Base-by-base conservation (phyloP, 768 basidiomycete genomes). In the Naganishia onofrii region DNA sequence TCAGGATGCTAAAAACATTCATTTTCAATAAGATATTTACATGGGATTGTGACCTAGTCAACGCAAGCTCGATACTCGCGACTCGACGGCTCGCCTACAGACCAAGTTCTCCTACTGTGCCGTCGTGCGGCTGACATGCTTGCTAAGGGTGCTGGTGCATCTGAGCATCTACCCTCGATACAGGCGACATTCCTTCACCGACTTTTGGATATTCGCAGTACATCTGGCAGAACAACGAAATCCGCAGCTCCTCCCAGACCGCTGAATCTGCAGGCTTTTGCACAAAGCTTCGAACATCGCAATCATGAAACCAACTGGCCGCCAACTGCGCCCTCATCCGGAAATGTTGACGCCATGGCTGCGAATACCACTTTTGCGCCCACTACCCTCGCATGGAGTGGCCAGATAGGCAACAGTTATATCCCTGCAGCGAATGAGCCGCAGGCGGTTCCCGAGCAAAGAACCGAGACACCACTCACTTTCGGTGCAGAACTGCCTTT, bases 101-200 rank as follows among this genome's bases (percentile, higher is more conserved):
- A 65, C 1, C 32, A 38, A 9, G 70, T 75, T 53, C 42, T 75
- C 12, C 31, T 19, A 0, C 28, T 52, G 2, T 70, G 64, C 28
- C 68, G 75, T 12, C 64, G 54, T n/a, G 72, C 74, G 8, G 67
- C 73, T 15, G 72, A 72, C n/a, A 74, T 77, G 70, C 72, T 77
- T 0, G 71, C 71, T n/a, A 46, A 68, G 36, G 71, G 74, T 0
- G 72, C 72, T 2, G 70, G 70, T n/a, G 44, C 66, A 7, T 26
- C 73, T 6, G 73, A 73, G 32, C 72, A 75, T 34, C 58, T 74
- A 17, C 66, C 72, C 3, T 71, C 71, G 9, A n/a, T 60, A 17
- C 76, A 74, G 55, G 28, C 68, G 17, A 60, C 48, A n/a, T 74
- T 77, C 54, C 34, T 77, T 9, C 51, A 52, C 13, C 46, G 67